Base-by-base conservation (phyloP, 805 yeast species). In the Teunomyces tritomae region DNA sequence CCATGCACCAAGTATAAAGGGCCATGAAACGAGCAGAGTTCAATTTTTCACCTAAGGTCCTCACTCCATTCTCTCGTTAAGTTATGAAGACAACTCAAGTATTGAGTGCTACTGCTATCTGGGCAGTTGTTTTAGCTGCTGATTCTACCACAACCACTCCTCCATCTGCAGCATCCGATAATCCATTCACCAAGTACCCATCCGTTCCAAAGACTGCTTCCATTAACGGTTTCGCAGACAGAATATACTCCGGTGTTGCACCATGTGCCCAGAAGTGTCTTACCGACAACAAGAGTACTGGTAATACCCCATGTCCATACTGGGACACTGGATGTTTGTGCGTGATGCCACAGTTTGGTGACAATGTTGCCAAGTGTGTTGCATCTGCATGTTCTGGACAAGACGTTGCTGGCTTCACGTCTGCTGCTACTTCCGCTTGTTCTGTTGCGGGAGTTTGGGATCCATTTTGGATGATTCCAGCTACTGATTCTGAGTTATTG, bases 291-390 rank as follows among this genome's bases (percentile, higher is more conserved):
- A 50, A 53, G 35, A 53, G 59, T 46, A 67, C 73, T 46, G 61
- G 63, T 11, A 46, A 52, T 28, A 65, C 72, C n/a, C 73, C 73
- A 39, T 70, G 75, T 52, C 75, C 75, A 41, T 68, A 68, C 64
- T 70, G 74, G 73, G 75, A 70, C 53, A 63, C 73, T 42, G 75
- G 75, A 28, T 70, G 75, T 62, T 65, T 70, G 44, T 70, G 75
- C 63, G 70, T 68, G 41, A 69, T 70, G 65, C 55, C 69, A 39
- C 46, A 51, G 32, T 70, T 65, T 62, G 59, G 59, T 16, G 62
- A 62, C 24, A 34, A 34, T 14, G 13, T 71, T 28, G 74, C 68
- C 41, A 55, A 64, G 46, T 71, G 76, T 65, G 47, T 62, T 36
- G 59, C 60, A 20, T 33, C 51, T 28, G 43, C 35, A 37, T 62